Percentiles rank a stretch among this genome's conserved stretches.
Evolutionary conservation across 1,284 basidiomycete genomes (phyloP).

Genomic region (Spongiforma sp.): DNA sequence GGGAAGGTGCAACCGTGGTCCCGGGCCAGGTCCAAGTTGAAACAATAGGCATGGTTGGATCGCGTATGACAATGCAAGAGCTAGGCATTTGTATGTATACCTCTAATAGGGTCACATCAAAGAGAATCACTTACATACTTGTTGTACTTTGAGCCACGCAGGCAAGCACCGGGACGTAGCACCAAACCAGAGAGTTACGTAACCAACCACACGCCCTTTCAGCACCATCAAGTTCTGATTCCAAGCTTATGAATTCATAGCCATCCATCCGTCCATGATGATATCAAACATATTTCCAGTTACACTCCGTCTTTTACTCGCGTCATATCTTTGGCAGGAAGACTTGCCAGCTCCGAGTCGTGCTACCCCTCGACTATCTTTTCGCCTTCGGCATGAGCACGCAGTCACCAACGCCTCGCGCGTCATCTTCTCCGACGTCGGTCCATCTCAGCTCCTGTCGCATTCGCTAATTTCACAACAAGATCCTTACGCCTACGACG

Average conservation of each 20-base stretch:
- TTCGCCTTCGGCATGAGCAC: slow-evolving; percentile 69
- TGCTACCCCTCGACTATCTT: slow-evolving; percentile 47
- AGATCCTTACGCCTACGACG: slow-evolving; percentile 41
- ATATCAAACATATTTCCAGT: slow-evolving; percentile 29
- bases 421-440: slow-evolving; percentile 60
- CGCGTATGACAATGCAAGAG: no score
- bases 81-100: no score
- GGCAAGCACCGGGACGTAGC: neutral
- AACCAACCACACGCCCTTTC: neutral
- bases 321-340: slow-evolving; percentile 30
- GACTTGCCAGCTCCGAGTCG: slow-evolving; percentile 9
- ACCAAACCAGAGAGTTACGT: neutral
- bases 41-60: no score
- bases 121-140: no score
- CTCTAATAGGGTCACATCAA: no score
- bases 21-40: no score
- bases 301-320: slow-evolving; percentile 31
- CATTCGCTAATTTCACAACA: slow-evolving; percentile 26
- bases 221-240: neutral
- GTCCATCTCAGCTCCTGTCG: slow-evolving; percentile 31
- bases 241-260: slow-evolving; percentile 4
- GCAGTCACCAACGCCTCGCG: slow-evolving; percentile 54
- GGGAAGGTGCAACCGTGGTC: no score
- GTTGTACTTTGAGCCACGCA: neutral
- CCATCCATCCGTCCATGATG: slow-evolving; percentile 13